Percentiles rank a stretch among this genome's conserved stretches.
Conservation (phyloP, 495 filamentous ascomycete species). For the Aspergillus panamensis region DNA sequence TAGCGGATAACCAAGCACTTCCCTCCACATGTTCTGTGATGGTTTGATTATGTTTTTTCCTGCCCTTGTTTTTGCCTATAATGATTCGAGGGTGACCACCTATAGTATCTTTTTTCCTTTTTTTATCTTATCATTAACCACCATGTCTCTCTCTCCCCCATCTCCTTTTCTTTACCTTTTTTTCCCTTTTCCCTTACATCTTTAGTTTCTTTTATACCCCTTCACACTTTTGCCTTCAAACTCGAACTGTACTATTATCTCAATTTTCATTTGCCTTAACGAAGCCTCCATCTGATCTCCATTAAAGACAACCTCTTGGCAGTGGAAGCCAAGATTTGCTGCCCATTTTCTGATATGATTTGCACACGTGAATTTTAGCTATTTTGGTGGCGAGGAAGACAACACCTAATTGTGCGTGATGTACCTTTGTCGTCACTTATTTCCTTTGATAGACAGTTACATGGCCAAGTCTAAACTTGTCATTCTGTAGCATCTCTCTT, state of each 20-base stretch:
- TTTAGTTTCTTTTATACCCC: conserved; percentile 32
- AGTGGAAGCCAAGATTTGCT: not conserved
- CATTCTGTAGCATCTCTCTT: no score
- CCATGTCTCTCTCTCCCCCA: not conserved
- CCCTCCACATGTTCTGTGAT: not conserved
- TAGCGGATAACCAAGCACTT: not conserved
- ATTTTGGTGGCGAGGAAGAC: not conserved
- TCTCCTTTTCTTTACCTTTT: conserved; percentile 17
- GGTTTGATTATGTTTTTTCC: not conserved
- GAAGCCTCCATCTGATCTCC: conserved; percentile 23
- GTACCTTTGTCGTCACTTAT: no score
- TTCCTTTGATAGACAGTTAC: no score
- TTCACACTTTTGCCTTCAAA: conserved; percentile 23
- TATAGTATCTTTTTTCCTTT: conserved; percentile 19
- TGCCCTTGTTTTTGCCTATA: conserved; percentile 1
- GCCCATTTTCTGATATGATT: not conserved
- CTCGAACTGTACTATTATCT: conserved; percentile 33
- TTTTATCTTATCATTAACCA: conserved; percentile 18
- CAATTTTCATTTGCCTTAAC: conserved; percentile 14
- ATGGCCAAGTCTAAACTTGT: no score
- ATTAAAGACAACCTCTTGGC: not conserved
- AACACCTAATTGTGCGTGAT: no score
- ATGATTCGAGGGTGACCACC: not conserved
- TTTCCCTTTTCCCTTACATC: conserved; percentile 16
- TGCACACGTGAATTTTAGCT: not conserved